Conservation (phyloP, 495 filamentous ascomycete genomes). For the Penicillium bovifimosum region DNA sequence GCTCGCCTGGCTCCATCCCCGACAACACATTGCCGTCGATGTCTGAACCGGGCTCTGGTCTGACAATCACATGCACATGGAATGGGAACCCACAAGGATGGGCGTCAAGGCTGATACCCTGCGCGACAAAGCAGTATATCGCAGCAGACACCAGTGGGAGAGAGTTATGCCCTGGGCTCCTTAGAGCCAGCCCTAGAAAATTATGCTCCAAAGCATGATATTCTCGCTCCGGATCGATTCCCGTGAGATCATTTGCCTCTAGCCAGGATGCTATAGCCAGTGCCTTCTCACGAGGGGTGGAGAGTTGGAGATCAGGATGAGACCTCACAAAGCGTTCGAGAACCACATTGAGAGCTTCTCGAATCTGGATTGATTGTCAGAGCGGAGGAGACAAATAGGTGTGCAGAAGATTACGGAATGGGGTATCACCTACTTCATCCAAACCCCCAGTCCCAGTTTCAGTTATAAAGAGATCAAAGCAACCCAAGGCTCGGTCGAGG, state of each 20-base stretch:
- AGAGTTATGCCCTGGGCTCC: slow-evolving; percentile 58
- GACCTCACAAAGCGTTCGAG: slow-evolving; percentile 46
- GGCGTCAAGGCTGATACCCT: slow-evolving; percentile 62
- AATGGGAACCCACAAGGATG: slow-evolving; percentile 70
- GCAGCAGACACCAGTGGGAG: slow-evolving; percentile 72
- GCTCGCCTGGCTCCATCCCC: slow-evolving; percentile 36
- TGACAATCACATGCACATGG: slow-evolving; percentile 72
- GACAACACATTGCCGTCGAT: slow-evolving; percentile 56
- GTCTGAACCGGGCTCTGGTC: slow-evolving; percentile 51
- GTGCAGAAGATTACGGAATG: too few species aligned
- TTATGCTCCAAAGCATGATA: slow-evolving; percentile 81
- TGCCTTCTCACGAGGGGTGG: slow-evolving; percentile 61
- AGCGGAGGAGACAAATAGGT: neutral
- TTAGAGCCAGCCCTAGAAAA: slow-evolving; percentile 68
- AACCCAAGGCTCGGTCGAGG: slow-evolving; percentile 69
- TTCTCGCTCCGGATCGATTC: slow-evolving; percentile 54
- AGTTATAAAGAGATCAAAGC: slow-evolving; percentile 84
- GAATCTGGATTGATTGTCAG: slow-evolving; percentile 44
- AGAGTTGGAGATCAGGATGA: slow-evolving; percentile 43
- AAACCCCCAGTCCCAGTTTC: slow-evolving; percentile 64
- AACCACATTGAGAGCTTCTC: slow-evolving; percentile 56
- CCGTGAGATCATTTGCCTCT: slow-evolving; percentile 57
- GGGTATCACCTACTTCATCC: slow-evolving; percentile 52
- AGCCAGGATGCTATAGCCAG: slow-evolving; percentile 62
- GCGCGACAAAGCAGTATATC: slow-evolving; percentile 65